These are phyloP conservation scores for Starmerella ratchasimensis DNA, from an alignment of 805 yeast species.

Conservation along the genomic window DNA sequence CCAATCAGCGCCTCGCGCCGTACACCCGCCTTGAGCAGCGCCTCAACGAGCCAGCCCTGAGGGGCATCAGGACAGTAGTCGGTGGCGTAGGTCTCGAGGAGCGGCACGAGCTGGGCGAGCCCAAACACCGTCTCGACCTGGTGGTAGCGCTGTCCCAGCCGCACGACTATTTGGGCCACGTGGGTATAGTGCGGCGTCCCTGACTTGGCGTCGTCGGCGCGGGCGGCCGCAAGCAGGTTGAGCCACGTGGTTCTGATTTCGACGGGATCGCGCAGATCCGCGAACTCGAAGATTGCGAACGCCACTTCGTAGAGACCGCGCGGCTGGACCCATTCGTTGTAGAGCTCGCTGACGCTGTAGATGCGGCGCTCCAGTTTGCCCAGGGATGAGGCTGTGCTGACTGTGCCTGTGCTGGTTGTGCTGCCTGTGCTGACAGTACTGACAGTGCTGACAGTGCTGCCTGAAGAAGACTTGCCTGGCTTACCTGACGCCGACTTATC, in stretches of 20 bases:
- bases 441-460: too few relatives aligned
- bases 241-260: slow-evolving; percentile 76
- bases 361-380: slow-evolving; percentile 49
- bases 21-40: slow-evolving; percentile 28
- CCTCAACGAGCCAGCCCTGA: slow-evolving; percentile 29
- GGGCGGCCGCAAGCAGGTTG: slow-evolving; percentile 44
- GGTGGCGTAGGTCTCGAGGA: slow-evolving; percentile 44
- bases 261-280: slow-evolving; percentile 75
- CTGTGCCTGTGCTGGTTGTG: slow-evolving; percentile 23
- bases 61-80: slow-evolving; percentile 31
- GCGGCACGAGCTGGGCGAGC: slow-evolving; percentile 51
- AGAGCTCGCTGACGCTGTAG: slow-evolving; percentile 60
- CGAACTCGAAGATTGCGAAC: slow-evolving; percentile 58
- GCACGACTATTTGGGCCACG: slow-evolving; percentile 29
- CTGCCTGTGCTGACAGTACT: too few relatives aligned
- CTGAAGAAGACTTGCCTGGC: too few relatives aligned
- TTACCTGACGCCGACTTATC: slow-evolving; percentile 23
- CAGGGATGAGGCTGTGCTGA: slow-evolving; percentile 34
- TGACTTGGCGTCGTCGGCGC: slow-evolving; percentile 22
- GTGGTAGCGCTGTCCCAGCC: slow-evolving; percentile 46
- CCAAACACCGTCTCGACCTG: slow-evolving; percentile 73
- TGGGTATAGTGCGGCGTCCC: slow-evolving; percentile 28
- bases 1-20: slow-evolving; percentile 20
- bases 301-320: slow-evolving; percentile 77
- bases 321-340: slow-evolving; percentile 77